phyloP scores from a whole-genome alignment of 225 moss, liverwort and hornwort genomes.

The Physcomitrium patens region DNA sequence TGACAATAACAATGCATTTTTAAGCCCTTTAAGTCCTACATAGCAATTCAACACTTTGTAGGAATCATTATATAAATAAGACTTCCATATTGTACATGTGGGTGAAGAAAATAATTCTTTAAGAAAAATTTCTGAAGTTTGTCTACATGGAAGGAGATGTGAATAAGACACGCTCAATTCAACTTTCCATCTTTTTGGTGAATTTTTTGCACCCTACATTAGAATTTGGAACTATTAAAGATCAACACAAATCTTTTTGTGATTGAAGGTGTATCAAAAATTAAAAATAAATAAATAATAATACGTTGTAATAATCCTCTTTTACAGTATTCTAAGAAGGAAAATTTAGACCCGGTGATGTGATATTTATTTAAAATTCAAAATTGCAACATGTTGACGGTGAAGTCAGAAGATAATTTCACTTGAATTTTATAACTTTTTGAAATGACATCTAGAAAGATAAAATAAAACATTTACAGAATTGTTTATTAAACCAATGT shows the following conservation, averaged over 20 bases:
- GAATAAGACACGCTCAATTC: background rate
- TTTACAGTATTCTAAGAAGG: too few relatives aligned
- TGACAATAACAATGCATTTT: background rate
- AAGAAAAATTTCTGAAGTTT: accelerated
- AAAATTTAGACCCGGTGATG: too few relatives aligned
- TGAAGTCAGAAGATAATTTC: too few relatives aligned
- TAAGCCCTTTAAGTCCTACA: background rate
- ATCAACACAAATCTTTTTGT: too few relatives aligned
- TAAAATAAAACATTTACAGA: constrained; percentile 7
- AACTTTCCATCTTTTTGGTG: background rate
- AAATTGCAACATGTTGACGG: too few relatives aligned
- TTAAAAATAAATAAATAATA: too few relatives aligned
- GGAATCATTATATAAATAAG: background rate
- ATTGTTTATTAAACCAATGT: background rate
- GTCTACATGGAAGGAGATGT: background rate
- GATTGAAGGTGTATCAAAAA: too few relatives aligned
- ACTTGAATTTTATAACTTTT: too few relatives aligned
- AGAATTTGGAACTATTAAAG: background rate
- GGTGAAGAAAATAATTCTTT: background rate
- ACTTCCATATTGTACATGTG: constrained; percentile 26
- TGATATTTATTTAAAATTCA: too few relatives aligned
- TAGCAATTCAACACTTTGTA: constrained; percentile 23
- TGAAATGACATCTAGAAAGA: background rate
- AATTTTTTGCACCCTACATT: constrained; percentile 27
- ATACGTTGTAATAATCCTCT: too few relatives aligned